Base-by-base conservation (phyloP, 2,329 filamentous ascomycete genomes). In the Furcasterigmium furcatum region DNA sequence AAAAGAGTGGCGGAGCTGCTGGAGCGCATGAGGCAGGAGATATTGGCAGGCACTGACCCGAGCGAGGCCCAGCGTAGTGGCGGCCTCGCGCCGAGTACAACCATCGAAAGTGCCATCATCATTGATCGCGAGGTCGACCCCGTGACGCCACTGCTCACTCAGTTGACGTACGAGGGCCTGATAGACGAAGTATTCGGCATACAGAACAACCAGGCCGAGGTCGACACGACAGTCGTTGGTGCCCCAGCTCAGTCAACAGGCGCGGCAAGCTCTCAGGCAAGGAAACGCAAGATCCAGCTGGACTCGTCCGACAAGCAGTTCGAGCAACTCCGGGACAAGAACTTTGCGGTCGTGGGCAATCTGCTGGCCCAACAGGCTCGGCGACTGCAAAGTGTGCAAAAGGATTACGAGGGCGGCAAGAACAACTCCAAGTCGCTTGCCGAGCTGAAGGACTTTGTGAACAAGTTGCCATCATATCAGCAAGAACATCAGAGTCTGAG, bases 51-150 rank as follows among this genome's bases (percentile, higher is more conserved):
- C 18, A 91, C 95, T 60, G 84, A 88, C 55, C 80, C 78, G 36
- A 76, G 71, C 46, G 84, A 84, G 46, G 69, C 73, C 22, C 74
- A 71, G 44, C 39, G 50, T 30, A 79, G 78, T 53, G 73, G 84
- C 38, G 87, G 87, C 7, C 73, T 95, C 21, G 85, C 88, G 10
- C 92, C 94, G 12, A 97, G 94, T 64, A 87, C 87, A 10, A 85
- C 84, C 7, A 88, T 91, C 40, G 94, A 99, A 64, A 95, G 87
- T 59, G 74, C 96, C 48, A 91, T 99, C 57, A 87, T 99, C 49
- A 91, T 99, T 45, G 94, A 99, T 65, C 87, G 94, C 41, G 91
- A 96, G 62, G 87, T 96, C 45, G 94, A 99, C 64, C 91, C 94
- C 58, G 89, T 92, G 14, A 96, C 94, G 1, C 86, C 88, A 1